phyloP scores from a whole-genome alignment of 352 stramenopile genomes.

The Pythium aristosporum region DNA sequence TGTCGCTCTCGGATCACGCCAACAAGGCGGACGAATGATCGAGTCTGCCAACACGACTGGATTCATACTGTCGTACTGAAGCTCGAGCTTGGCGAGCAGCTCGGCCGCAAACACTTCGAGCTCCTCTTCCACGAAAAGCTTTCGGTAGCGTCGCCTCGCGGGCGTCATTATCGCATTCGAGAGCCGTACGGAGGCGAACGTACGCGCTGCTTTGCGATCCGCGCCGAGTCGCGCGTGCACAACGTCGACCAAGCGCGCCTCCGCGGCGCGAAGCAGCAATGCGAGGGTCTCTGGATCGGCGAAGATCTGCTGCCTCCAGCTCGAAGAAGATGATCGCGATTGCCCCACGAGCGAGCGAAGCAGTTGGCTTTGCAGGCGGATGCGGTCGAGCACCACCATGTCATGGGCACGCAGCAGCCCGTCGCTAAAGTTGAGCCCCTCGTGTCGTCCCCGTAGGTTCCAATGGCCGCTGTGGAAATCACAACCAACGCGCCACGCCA shows the following conservation, averaged over 20 bases:
- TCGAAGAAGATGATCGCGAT: not conserved
- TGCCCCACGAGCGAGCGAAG: not conserved
- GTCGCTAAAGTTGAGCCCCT: not conserved
- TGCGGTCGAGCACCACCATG: not conserved
- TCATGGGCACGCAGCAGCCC: not conserved
- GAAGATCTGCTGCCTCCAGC: not conserved
- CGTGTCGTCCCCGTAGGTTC: not conserved
- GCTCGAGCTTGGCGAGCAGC: not conserved
- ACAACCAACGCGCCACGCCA: not conserved
- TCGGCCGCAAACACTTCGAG: constrained; percentile 13
- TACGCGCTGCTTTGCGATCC: not conserved
- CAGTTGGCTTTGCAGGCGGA: not conserved
- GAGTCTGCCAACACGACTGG: not conserved
- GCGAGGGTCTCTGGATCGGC: not conserved
- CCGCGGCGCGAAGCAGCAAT: not conserved
- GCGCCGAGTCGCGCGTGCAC: not conserved
- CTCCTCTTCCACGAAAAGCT: constrained; percentile 14
- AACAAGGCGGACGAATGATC: constrained; percentile 1
- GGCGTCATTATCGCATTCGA: not conserved
- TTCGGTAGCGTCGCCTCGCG: not conserved
- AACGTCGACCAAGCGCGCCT: not conserved
- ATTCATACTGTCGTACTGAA: not conserved
- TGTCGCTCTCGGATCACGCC: not conserved
- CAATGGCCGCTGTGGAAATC: not conserved
- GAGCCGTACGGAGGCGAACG: not conserved